Conservation (phyloP, 1,284 basidiomycete genomes). For the Trichosporon faecale region DNA sequence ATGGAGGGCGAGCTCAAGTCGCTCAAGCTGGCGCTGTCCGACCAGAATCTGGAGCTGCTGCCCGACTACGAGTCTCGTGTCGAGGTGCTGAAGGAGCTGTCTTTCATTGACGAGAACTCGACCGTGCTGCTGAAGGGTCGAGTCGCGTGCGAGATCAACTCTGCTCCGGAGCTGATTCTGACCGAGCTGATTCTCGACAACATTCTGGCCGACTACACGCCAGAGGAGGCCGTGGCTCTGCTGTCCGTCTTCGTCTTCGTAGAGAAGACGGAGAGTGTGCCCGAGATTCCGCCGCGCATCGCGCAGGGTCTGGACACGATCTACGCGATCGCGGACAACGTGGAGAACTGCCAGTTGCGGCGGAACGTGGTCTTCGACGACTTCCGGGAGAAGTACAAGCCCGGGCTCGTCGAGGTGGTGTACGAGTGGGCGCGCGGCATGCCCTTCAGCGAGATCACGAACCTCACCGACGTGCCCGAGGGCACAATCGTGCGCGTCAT, state of each 20-base stretch:
- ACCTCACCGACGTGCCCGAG: constrained; percentile 90
- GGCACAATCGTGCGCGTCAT: constrained; percentile 97
- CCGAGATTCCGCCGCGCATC: constrained; percentile 71
- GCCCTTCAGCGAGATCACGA: constrained; percentile 92
- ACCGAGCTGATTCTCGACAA: constrained; percentile 98
- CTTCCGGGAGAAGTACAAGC: constrained; percentile 70
- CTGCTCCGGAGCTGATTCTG: constrained; percentile 88
- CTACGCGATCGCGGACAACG: constrained; percentile 73
- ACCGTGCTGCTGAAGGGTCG: constrained; percentile 94
- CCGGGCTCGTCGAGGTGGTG: constrained; percentile 89
- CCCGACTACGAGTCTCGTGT: constrained; percentile 97
- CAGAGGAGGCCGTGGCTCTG: constrained; percentile 95
- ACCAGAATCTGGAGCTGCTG: constrained; percentile 93
- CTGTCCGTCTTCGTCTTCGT: constrained; percentile 96
- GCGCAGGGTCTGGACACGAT: constrained; percentile 70
- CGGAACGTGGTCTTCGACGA: constrained; percentile 77
- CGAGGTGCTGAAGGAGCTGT: constrained; percentile 82
- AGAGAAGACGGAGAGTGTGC: constrained; percentile 89
- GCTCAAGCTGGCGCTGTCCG: constrained; percentile 78
- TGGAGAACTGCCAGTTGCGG: constrained; percentile 72
- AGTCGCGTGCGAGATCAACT: constrained; percentile 99
- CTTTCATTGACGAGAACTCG: constrained; percentile 88
- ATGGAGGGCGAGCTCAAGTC: constrained; percentile 69
- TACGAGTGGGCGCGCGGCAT: constrained; percentile 99
- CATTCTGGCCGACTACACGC: constrained; percentile 80